phyloP scores from a whole-genome alignment of 78 protist species.

The Dictyostelium discoideum region DNA sequence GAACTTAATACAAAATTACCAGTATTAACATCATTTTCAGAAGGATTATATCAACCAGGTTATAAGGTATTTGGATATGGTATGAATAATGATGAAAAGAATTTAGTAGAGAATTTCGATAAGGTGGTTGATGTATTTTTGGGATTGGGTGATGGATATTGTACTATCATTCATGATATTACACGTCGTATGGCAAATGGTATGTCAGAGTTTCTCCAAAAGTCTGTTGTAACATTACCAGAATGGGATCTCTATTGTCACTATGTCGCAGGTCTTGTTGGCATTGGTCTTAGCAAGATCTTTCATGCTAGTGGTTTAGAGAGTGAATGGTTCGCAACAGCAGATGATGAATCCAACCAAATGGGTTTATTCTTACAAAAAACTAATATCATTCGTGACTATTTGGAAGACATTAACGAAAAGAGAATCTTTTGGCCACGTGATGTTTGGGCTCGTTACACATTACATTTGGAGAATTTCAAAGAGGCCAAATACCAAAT shows the following conservation, averaged over 20 bases:
- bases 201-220: constrained; percentile 87
- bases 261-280: constrained; percentile 98
- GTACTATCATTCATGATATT: constrained; percentile 91
- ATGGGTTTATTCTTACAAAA: constrained; percentile 98
- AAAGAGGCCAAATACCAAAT: constrained; percentile 20
- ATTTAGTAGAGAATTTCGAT: constrained; percentile 81
- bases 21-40: constrained; percentile 45
- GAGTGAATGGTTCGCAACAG: constrained; percentile 66
- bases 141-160: constrained; percentile 65
- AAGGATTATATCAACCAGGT: constrained; percentile 54
- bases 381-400: constrained; percentile 97
- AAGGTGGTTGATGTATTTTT: constrained; percentile 68
- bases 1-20: constrained; percentile 59
- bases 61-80: constrained; percentile 82
- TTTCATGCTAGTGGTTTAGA: constrained; percentile 91
- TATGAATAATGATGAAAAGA: constrained; percentile 83
- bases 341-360: constrained; percentile 82
- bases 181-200: constrained; percentile 93
- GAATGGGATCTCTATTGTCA: constrained; percentile 96
- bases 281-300: constrained; percentile 92
- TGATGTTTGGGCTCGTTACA: constrained; percentile 84
- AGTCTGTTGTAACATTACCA: constrained; percentile 61
- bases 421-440: constrained; percentile 96
- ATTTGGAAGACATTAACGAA: constrained; percentile 92
- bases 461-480: constrained; percentile 46